Base-by-base conservation (phyloP, 345 rosid genomes). In the Psidium guajava region DNA sequence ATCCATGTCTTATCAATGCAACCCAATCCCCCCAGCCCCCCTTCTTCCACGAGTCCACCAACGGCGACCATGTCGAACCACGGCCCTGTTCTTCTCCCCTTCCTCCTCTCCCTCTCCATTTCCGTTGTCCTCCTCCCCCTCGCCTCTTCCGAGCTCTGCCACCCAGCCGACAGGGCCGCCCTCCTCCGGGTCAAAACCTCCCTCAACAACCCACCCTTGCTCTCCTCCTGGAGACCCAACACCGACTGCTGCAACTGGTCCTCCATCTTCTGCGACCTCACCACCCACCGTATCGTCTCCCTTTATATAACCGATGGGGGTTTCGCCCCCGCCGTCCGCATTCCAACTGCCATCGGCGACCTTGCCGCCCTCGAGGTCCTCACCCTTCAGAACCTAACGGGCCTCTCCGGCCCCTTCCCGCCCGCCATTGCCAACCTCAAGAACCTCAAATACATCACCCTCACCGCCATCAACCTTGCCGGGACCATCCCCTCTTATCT, bases 201-300 rank as follows among this genome's bases (percentile, higher is more conserved):
- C 44, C 44, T 42, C 44, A 42, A 42, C 51, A 51, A 85, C 77
- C 58, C 82, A 40, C 52, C 55, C 73, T 5, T 61, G 20, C 52
- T 83, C 5, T 20, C 81, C 16, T 73, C 82, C 54, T 86, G 82
- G 87, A 64, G 40, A 54, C 36, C 36, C 85, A 3, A 86, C 40
- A 32, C 54, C 42, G 57, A 86, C 50, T 86, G 83, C 87, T 86
- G 87, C 75, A 5, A 53, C 53, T 27, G 85, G 87, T 54, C 64
- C 87, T 8, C 28, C 75, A 40, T 86, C 85, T 42, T n/a, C 8
- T 75, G 85, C 83, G 73, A 86, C 75, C 21, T 18, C 83, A 74
- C 69, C 47, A 75, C 83, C 85, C 61, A 86, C 88, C 54, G 88
- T 28, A 59, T 86, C 27, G 1, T 21, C 83, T 55, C 82, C 36